Percentiles rank a stretch among this genome's conserved stretches.
Conservation (phyloP, 371 early-diverging fungal species). For the Apophysomyces ossiformis region DNA sequence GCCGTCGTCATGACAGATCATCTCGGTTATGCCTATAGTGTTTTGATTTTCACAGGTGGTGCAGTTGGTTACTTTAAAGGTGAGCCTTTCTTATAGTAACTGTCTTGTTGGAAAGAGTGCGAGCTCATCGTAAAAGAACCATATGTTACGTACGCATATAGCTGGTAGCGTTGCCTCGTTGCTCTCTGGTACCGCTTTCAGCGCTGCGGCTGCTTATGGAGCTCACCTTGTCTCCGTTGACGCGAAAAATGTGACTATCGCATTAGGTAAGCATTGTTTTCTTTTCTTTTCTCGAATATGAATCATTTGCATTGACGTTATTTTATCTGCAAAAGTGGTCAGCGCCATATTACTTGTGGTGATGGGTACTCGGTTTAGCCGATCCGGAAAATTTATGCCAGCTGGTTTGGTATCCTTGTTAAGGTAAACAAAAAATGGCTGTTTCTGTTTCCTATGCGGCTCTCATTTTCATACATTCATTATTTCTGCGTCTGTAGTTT, state of each 20-base stretch:
- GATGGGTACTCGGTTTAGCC: conserved; percentile 62
- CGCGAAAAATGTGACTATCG: conserved; percentile 47
- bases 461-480: background rate
- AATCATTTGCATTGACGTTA: too few relatives aligned
- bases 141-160: conserved; percentile 14
- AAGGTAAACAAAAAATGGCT: conserved; percentile 34
- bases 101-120: too few relatives aligned
- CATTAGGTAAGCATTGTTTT: conserved; percentile 38
- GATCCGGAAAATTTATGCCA: conserved; percentile 66
- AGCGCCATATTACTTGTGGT: conserved; percentile 51
- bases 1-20: conserved; percentile 39
- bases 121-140: too few relatives aligned
- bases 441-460: too few relatives aligned
- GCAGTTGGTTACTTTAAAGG: conserved; percentile 54
- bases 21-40: conserved; percentile 48
- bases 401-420: conserved; percentile 59
- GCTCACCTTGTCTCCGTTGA: conserved; percentile 49
- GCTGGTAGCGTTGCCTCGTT: conserved; percentile 56
- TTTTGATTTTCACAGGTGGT: conserved; percentile 44
- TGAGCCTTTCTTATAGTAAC: conserved; percentile 7
- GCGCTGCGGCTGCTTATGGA: conserved; percentile 40
- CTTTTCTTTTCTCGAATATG: too few relatives aligned
- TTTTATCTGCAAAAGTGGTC: conserved; percentile 21
- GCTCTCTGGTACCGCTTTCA: conserved; percentile 47
- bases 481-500: conserved; percentile 17